Percentiles rank a stretch among this genome's conserved stretches.
Conservation (phyloP, 1,284 basidiomycete genomes). For the Cystobasidium slooffiae region DNA sequence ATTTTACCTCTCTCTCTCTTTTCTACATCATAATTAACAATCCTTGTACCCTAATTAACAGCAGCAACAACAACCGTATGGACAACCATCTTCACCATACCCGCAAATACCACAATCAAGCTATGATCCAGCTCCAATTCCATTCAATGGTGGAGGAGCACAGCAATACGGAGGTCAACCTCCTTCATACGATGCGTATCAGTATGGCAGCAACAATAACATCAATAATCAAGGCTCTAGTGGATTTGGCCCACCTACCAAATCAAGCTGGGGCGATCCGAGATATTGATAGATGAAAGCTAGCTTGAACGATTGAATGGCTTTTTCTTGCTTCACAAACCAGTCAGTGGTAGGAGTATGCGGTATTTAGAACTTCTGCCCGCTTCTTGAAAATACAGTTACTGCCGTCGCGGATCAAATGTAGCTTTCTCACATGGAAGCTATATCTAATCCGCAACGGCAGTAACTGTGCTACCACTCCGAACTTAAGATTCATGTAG, state of each 20-base stretch:
- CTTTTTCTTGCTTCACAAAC: no score
- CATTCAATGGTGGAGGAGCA: constrained; percentile 2
- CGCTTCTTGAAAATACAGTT: no score
- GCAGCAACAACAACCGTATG: neutral
- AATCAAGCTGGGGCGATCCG: constrained; percentile 22
- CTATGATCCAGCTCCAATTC: neutral
- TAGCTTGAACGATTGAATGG: neutral
- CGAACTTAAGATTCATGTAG: no score
- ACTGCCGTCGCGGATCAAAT: no score
- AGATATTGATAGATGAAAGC: neutral
- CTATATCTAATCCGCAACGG: no score
- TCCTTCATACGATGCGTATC: constrained; percentile 6
- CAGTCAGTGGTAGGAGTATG: neutral
- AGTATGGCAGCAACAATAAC: neutral
- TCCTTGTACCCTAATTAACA: neutral
- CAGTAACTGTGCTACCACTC: no score
- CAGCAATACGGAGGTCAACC: constrained; percentile 1
- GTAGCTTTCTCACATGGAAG: no score
- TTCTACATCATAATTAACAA: neutral
- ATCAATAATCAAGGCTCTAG: neutral
- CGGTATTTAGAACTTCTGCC: no score
- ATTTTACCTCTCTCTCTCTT: neutral
- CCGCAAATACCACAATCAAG: neutral
- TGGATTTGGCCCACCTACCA: neutral
- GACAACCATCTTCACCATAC: neutral